A percentile compares a stretch with the other conserved stretches of the same genome.
phyloP scores from a whole-genome alignment of 176 grass and related monocot genomes.

The Thinopyrum elongatum region DNA sequence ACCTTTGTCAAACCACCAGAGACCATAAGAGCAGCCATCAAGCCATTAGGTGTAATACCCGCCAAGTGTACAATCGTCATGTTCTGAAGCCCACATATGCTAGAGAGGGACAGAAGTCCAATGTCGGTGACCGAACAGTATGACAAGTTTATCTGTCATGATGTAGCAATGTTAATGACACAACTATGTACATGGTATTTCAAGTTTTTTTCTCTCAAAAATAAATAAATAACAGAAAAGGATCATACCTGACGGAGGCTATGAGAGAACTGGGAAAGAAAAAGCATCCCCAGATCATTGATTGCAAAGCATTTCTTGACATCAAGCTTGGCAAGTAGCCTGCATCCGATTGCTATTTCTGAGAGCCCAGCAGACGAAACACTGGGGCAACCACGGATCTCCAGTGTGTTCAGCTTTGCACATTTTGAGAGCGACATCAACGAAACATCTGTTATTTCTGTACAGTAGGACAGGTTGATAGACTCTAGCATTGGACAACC shows the following conservation, averaged over 20 bases:
- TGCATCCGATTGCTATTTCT: slow-evolving; percentile 52
- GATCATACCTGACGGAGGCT: slow-evolving; percentile 56
- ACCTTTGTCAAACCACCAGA: slow-evolving; percentile 68
- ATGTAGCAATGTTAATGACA: not conserved
- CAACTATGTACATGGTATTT: not conserved
- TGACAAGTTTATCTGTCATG: slow-evolving; percentile 84
- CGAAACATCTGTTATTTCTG: slow-evolving; percentile 62
- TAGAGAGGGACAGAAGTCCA: slow-evolving; percentile 74
- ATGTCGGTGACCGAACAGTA: slow-evolving; percentile 82
- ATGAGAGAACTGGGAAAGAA: slow-evolving; percentile 67
- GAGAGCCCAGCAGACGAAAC: slow-evolving; percentile 57
- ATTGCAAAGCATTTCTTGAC: slow-evolving; percentile 74
- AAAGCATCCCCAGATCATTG: slow-evolving; percentile 69
- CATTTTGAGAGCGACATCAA: slow-evolving; percentile 68
- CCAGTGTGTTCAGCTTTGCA: slow-evolving; percentile 54
- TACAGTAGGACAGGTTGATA: slow-evolving; percentile 85
- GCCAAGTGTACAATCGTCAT: slow-evolving; percentile 73
- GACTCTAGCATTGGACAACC: slow-evolving; percentile 62
- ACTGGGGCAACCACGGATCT: slow-evolving; percentile 61
- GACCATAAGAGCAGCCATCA: slow-evolving; percentile 62
- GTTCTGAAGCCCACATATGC: slow-evolving; percentile 70
- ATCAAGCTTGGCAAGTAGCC: slow-evolving; percentile 73
- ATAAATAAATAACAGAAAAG: not conserved
- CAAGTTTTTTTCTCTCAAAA: not conserved
- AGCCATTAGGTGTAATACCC: slow-evolving; percentile 65